Percentiles rank a stretch among this genome's conserved stretches.
Conservation (phyloP, 768 basidiomycete species). For the Fibroporia radiculosa region DNA sequence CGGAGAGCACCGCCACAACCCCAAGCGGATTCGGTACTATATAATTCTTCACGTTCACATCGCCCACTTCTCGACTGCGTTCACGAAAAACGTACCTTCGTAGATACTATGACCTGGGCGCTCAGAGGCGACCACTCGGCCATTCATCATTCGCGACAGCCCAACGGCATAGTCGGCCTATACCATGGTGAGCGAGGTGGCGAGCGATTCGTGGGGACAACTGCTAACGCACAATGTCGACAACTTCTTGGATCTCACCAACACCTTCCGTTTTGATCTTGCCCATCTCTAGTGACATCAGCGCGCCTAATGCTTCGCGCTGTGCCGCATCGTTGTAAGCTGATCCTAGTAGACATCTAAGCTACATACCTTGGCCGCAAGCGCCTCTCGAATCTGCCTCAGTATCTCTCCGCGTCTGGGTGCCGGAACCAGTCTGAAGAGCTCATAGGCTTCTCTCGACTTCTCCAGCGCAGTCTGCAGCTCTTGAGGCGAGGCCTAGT, state of each 20-base stretch:
- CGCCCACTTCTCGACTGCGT: background rate
- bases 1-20: conserved; percentile 65
- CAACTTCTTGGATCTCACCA: conserved; percentile 92
- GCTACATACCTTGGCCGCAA: conserved; percentile 62
- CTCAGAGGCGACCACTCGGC: conserved; percentile 80
- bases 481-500: conserved; percentile 66
- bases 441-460: conserved; percentile 63
- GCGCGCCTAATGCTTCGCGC: conserved; percentile 72
- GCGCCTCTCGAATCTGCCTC: conserved; percentile 78
- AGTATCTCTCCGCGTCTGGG: conserved; percentile 85
- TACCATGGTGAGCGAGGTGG: no score
- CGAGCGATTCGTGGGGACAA: background rate
- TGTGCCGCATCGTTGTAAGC: no score
- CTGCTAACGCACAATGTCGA: conserved; percentile 77
- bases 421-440: conserved; percentile 73
- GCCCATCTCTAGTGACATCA: conserved; percentile 87
- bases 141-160: conserved; percentile 91
- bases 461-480: conserved; percentile 60
- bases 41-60: background rate
- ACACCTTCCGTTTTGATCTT: conserved; percentile 86
- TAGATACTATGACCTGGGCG: conserved; percentile 86
- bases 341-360: background rate
- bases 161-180: conserved; percentile 95
- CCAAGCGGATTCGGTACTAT: conserved; percentile 88
- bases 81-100: conserved; percentile 50